phyloP scores from a whole-genome alignment of 2,329 filamentous ascomycete species.

The Magnaporthales sp. region DNA sequence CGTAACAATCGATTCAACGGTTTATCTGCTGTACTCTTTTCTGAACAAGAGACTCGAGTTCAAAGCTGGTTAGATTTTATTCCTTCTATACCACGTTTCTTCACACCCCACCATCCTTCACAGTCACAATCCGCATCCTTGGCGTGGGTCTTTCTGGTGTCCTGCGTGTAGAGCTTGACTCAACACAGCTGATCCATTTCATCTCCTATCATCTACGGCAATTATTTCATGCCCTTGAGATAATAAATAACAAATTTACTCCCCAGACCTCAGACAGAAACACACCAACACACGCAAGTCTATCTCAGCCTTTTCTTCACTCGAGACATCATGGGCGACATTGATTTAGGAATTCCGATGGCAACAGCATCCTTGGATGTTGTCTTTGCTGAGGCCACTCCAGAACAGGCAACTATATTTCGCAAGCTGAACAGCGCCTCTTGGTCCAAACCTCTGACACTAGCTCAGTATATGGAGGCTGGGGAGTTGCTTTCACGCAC shows the following conservation, averaged over 20 bases:
- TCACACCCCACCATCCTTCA: not conserved
- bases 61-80: not conserved
- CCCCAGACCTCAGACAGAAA: not conserved
- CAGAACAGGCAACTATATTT: conserved; percentile 18
- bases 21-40: not conserved
- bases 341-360: conserved; percentile 8
- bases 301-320: not conserved
- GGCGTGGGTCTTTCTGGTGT: not conserved
- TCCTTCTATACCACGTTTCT: not conserved
- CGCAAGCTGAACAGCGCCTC: conserved; percentile 21
- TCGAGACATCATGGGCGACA: conserved; percentile 10
- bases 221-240: not conserved
- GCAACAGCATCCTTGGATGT: conserved; percentile 12
- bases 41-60: not conserved
- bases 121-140: not conserved
- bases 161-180: not conserved
- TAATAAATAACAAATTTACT: not conserved
- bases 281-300: not conserved
- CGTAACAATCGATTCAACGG: not conserved
- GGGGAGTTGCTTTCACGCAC: conserved; percentile 18
- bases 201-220: not conserved
- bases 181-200: not conserved
- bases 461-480: conserved; percentile 19
- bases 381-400: conserved; percentile 19
- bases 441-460: conserved; percentile 20